Percentiles rank a stretch among this genome's conserved stretches.
These are phyloP conservation scores for Botrytis paeoniae DNA, from an alignment of 2,329 filamentous ascomycete genomes.

Conservation along the genomic window DNA sequence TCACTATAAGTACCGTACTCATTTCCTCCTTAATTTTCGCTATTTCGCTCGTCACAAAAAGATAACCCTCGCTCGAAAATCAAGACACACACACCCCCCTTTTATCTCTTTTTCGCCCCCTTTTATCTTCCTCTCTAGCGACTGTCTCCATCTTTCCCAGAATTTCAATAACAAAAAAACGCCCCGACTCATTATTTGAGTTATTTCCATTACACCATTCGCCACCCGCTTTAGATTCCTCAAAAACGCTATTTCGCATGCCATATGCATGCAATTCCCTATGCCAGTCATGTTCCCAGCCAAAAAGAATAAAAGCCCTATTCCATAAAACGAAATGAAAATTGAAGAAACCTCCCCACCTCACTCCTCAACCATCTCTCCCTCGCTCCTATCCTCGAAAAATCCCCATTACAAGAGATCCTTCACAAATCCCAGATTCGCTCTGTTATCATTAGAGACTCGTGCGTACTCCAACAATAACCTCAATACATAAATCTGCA, in stretches of 20 bases:
- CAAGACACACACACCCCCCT: background rate
- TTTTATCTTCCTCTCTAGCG: background rate
- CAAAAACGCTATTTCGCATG: background rate
- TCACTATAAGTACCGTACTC: background rate
- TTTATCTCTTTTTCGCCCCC: too few relatives aligned
- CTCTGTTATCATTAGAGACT: conserved; percentile 38
- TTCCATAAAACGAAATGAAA: background rate
- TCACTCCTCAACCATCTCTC: background rate
- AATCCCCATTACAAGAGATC: conserved; percentile 30
- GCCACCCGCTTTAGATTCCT: background rate
- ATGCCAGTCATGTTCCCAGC: background rate
- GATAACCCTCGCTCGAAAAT: background rate
- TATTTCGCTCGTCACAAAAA: background rate
- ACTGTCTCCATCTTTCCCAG: background rate
- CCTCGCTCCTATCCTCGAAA: background rate
- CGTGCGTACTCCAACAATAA: conserved; percentile 61
- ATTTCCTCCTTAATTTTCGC: background rate
- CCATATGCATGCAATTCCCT: background rate
- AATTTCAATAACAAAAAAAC: background rate
- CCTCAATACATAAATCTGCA: conserved; percentile 60
- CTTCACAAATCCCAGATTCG: conserved; percentile 37
- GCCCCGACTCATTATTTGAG: background rate
- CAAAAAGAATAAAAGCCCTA: background rate
- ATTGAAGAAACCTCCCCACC: background rate
- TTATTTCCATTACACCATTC: conserved; percentile 2